These are phyloP conservation scores for Penicillium sclerotigenum DNA, from an alignment of 2,329 filamentous ascomycete species.

Conservation along the genomic window DNA sequence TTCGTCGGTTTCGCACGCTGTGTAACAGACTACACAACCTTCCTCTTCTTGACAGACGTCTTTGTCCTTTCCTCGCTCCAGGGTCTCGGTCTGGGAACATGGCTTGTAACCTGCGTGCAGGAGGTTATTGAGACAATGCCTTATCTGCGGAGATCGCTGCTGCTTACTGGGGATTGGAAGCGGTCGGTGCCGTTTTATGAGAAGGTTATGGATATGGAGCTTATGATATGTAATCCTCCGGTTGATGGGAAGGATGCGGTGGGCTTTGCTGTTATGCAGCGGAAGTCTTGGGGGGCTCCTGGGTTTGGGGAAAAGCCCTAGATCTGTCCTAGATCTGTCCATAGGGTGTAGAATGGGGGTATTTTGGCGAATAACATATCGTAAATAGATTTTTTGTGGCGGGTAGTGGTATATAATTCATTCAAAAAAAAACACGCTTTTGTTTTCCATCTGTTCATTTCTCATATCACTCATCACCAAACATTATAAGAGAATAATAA, in stretches of 20 bases:
- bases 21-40: slow-evolving; percentile 11
- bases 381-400: neutral
- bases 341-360: too few species aligned
- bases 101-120: slow-evolving; percentile 16
- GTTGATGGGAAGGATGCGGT: neutral
- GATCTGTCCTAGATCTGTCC: neutral
- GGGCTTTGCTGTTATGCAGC: slow-evolving; percentile 6
- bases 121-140: slow-evolving; percentile 12
- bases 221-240: neutral
- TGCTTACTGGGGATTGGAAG: slow-evolving; percentile 10
- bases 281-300: neutral
- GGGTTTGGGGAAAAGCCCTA: neutral
- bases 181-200: slow-evolving; percentile 10
- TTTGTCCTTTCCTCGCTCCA: slow-evolving; percentile 7
- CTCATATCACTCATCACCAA: slow-evolving; percentile 3
- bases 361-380: neutral
- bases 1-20: slow-evolving; percentile 12
- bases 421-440: neutral
- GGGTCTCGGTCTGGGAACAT: slow-evolving; percentile 8
- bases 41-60: slow-evolving; percentile 14
- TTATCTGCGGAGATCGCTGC: slow-evolving; percentile 9
- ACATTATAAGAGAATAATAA: slow-evolving; percentile 1
- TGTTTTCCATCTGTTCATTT: neutral
- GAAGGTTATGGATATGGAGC: slow-evolving; percentile 1
- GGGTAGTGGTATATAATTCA: neutral